These are phyloP conservation scores for Saccharomyces eubayanus DNA, from an alignment of 805 yeast genomes.

Conservation along the genomic window DNA sequence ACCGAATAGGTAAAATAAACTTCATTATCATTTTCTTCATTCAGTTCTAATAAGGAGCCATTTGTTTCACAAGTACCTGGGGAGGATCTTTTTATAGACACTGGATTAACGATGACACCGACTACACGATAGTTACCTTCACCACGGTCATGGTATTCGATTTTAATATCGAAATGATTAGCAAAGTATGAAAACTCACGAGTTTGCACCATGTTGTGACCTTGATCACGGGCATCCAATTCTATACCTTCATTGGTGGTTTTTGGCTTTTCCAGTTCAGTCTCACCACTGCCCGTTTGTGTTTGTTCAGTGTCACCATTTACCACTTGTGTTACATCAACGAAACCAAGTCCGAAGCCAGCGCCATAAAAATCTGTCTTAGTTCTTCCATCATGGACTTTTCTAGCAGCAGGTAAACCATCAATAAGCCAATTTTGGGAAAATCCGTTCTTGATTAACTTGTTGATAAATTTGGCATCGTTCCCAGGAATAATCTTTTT, in stretches of 20 bases:
- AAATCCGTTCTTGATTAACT: constrained; percentile 74
- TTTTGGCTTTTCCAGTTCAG: neutral
- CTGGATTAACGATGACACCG: constrained; percentile 74
- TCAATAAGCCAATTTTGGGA: constrained; percentile 89
- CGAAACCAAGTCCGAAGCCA: constrained; percentile 73
- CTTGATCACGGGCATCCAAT: constrained; percentile 13
- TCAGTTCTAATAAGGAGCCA: constrained; percentile 40
- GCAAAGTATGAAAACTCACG: constrained; percentile 47
- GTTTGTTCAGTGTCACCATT: neutral
- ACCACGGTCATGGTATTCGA: constrained; percentile 77
- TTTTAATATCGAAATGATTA: constrained; percentile 70
- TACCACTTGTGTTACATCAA: constrained; percentile 39
- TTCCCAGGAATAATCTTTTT: constrained; percentile 45
- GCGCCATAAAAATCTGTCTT: constrained; percentile 59
- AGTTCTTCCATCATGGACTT: constrained; percentile 49
- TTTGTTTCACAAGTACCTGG: constrained; percentile 26
- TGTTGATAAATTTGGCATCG: constrained; percentile 69
- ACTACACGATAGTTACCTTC: constrained; percentile 74
- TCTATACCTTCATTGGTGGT: constrained; percentile 8
- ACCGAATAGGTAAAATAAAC: constrained; percentile 87
- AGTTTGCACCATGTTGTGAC: constrained; percentile 12
- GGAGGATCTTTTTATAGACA: constrained; percentile 43
- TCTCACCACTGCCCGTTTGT: constrained; percentile 7
- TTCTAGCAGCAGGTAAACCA: constrained; percentile 85
- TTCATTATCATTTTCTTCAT: constrained; percentile 40